Conservation (phyloP, 1,139 yeast genomes). For the Tardiomyces depauwii region DNA sequence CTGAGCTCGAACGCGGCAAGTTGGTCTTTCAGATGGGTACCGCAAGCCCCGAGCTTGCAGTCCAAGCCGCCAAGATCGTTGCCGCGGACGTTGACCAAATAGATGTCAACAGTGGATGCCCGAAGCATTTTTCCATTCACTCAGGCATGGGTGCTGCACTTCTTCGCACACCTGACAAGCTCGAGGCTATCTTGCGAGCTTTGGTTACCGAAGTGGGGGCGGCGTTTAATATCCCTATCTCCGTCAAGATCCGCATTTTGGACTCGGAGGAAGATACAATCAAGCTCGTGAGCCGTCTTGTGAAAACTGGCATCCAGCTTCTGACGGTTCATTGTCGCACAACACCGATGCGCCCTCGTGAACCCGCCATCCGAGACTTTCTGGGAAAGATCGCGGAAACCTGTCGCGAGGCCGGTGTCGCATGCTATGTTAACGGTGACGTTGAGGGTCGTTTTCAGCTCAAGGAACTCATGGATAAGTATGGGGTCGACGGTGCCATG, state of each 20-base stretch:
- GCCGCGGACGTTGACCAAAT: conserved; percentile 85
- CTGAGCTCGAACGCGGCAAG: conserved; percentile 46
- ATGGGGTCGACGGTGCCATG: conserved; percentile 73
- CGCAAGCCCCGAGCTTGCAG: conserved; percentile 73
- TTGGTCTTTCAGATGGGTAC: conserved; percentile 88
- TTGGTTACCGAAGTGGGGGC: conserved; percentile 72
- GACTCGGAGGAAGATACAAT: conserved; percentile 53
- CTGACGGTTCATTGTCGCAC: conserved; percentile 89
- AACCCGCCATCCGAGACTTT: conserved; percentile 56
- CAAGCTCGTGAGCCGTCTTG: conserved; percentile 48
- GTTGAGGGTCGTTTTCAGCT: conserved; percentile 47
- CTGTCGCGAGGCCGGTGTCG: conserved; percentile 53
- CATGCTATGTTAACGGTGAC: conserved; percentile 75
- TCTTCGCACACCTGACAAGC: conserved; percentile 64
- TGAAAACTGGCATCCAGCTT: conserved; percentile 72
- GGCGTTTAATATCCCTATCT: conserved; percentile 67
- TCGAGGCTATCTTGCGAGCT: conserved; percentile 53
- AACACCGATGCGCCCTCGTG: conserved; percentile 79
- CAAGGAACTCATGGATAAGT: conserved; percentile 37
- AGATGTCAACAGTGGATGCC: conserved; percentile 94
- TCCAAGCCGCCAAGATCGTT: conserved; percentile 69
- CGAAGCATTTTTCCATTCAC: conserved; percentile 53
- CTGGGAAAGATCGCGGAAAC: conserved; percentile 49
- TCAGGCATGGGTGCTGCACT: conserved; percentile 98
- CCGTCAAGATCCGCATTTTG: conserved; percentile 77